Evolutionary conservation across 2,329 filamentous ascomycete species (phyloP), one percentile per base, ranked within the genome.

Genomic region (Colletotrichum destructivum): DNA sequence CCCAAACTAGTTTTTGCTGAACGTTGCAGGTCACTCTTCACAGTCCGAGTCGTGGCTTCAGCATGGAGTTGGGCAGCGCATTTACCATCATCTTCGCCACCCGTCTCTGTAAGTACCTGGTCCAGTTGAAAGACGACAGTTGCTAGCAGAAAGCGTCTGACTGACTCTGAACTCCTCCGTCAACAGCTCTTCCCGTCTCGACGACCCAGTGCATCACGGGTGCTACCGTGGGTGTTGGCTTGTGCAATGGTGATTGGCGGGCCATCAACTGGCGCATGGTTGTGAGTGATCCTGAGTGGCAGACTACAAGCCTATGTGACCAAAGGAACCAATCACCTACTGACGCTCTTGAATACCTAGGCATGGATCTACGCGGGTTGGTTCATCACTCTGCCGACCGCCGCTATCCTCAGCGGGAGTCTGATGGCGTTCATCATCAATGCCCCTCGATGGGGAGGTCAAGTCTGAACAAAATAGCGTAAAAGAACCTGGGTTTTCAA

Each of bases 131-230:
- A 31, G 51, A 26, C 11, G n/a, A 11, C 9, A 1, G 9, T 23
- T 46, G 81, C 11, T 15, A 2, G n/a, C 2, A 26, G 16, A 1
- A 7, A 7, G 15, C 12, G 18, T 15, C 3, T 12, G 15, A 51
- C 13, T 31, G 21, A 46, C 5, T n/a, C 23, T 21, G 21, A 21
- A 40, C 16, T 8, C 12, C 15, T 18, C 26, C 26, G 26, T 54
- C 40, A 46, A 38, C 75, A 84, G 84, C 87, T 65, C 86, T 92
- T 2, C 90, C 90, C 2, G 85, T 92, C 42, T 91, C 89, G 2
- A 92, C 90, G 1, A 91, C 90, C 0, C 89, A 91, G 81, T 92
- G 90, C 78, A 90, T 90, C 75, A 89, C 86, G 52, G 89, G 89
- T 57, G 87, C 89, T 52, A 90, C 88, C 23, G 89, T 91, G 56